Evolutionary conservation across 2,329 filamentous ascomycete genomes (phyloP).

Genomic region (Aspergillus sp.): DNA sequence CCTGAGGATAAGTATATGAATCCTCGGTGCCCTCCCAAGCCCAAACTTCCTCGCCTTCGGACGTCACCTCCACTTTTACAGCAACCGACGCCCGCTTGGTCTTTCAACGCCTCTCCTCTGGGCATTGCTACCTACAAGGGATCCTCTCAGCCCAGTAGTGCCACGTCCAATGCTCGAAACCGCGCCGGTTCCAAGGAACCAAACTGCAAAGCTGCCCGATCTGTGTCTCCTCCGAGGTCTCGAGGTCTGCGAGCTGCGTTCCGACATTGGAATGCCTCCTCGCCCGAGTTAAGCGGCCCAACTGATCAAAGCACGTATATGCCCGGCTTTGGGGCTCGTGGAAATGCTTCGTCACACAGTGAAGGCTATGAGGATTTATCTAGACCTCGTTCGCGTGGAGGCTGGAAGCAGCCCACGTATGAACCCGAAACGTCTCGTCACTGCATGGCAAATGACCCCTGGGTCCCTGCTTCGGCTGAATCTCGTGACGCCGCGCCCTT

Average conservation of each 20-base stretch:
- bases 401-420: background rate
- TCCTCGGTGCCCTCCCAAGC: constrained; percentile 59
- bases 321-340: background rate
- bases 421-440: background rate
- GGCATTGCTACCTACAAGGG: constrained; percentile 27
- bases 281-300: constrained; percentile 16
- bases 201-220: constrained; percentile 32
- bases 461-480: constrained; percentile 15
- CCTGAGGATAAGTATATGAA: constrained; percentile 73
- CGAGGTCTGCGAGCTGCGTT: constrained; percentile 40
- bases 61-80: constrained; percentile 42
- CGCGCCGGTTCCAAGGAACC: background rate
- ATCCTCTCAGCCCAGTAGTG: constrained; percentile 37
- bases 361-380: background rate
- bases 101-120: constrained; percentile 29
- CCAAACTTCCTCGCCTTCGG: constrained; percentile 46
- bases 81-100: constrained; percentile 22
- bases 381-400: background rate
- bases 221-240: constrained; percentile 37
- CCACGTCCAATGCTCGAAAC: constrained; percentile 14
- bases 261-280: constrained; percentile 32
- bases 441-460: constrained; percentile 10
- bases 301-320: constrained; percentile 5
- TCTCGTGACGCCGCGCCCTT: constrained; percentile 13
- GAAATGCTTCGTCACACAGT: background rate